Percentiles rank a stretch among this genome's conserved stretches.
Evolutionary conservation across 1,284 basidiomycete species (phyloP).

Genomic region (Golubevia pallescens): DNA sequence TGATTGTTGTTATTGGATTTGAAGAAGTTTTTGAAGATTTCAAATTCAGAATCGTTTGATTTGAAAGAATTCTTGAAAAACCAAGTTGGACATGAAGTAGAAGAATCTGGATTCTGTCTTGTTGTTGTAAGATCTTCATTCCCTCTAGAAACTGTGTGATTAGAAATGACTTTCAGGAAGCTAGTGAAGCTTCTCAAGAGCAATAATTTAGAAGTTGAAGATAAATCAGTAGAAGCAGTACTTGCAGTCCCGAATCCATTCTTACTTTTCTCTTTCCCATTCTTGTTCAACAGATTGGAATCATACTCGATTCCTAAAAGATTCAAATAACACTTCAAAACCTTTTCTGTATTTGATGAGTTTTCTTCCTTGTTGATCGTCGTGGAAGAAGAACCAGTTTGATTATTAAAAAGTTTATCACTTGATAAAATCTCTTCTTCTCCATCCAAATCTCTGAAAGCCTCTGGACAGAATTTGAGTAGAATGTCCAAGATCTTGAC

Average conservation of each 20-base stretch:
- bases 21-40: conserved; percentile 34
- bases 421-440: conserved; percentile 18
- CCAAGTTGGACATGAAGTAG: conserved; percentile 34
- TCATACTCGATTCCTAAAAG: conserved; percentile 31
- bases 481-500: conserved; percentile 81
- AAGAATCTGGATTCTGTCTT: conserved; percentile 7
- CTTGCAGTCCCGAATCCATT: conserved; percentile 16
- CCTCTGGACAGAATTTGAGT: too few species aligned
- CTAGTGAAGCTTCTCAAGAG: conserved; percentile 22
- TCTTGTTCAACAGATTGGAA: too few species aligned
- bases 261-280: neutral
- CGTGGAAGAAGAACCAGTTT: conserved; percentile 11
- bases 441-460: too few species aligned
- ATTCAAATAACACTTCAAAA: conserved; percentile 45
- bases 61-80: conserved; percentile 42
- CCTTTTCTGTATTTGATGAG: conserved; percentile 23
- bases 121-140: too few species aligned
- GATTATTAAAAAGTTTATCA: neutral
- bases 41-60: conserved; percentile 28
- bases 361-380: neutral
- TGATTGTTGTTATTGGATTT: conserved; percentile 3
- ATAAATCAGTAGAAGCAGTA: conserved; percentile 21
- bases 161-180: conserved; percentile 16
- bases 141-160: too few species aligned
- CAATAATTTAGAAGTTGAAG: conserved; percentile 24